Percentiles rank a stretch among this genome's conserved stretches.
phyloP scores from a whole-genome alignment of 257 asterid species.

The Paraleonurus japonicus region DNA sequence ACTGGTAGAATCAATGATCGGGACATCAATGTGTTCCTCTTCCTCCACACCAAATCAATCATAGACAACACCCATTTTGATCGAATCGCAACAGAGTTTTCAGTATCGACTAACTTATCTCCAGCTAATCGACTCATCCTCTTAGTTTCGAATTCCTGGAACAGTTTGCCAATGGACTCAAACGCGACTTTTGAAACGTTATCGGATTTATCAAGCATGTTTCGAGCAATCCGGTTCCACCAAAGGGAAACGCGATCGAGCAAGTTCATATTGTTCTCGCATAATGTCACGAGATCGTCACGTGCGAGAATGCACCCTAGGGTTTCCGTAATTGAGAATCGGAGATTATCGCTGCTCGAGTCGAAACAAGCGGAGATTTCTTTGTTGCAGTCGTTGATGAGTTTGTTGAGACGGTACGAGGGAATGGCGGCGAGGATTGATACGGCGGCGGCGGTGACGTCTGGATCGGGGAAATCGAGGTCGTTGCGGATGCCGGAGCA shows the following conservation, averaged over 20 bases:
- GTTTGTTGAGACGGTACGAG: conserved; percentile 71
- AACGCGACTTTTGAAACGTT: conserved; percentile 75
- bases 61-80: conserved; percentile 78
- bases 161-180: conserved; percentile 72
- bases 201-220: conserved; percentile 84
- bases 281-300: conserved; percentile 77
- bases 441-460: conserved; percentile 86
- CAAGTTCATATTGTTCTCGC: conserved; percentile 77
- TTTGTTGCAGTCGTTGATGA: conserved; percentile 69
- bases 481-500: conserved; percentile 79
- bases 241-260: conserved; percentile 80
- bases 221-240: conserved; percentile 77
- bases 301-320: conserved; percentile 84
- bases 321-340: conserved; percentile 81
- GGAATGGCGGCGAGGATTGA: conserved; percentile 90
- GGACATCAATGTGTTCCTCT: conserved; percentile 64
- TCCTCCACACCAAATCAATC: conserved; percentile 80
- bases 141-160: conserved; percentile 87
- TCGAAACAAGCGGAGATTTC: conserved; percentile 84
- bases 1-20: conserved; percentile 72
- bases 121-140: conserved; percentile 92
- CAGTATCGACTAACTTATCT: conserved; percentile 86
- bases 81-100: conserved; percentile 77
- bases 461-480: conserved; percentile 87
- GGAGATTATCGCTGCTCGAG: conserved; percentile 66